Evolutionary conservation across 768 basidiomycete species (phyloP), one percentile per base, ranked within the genome.

Genomic region (Lactifluus subvellereus): DNA sequence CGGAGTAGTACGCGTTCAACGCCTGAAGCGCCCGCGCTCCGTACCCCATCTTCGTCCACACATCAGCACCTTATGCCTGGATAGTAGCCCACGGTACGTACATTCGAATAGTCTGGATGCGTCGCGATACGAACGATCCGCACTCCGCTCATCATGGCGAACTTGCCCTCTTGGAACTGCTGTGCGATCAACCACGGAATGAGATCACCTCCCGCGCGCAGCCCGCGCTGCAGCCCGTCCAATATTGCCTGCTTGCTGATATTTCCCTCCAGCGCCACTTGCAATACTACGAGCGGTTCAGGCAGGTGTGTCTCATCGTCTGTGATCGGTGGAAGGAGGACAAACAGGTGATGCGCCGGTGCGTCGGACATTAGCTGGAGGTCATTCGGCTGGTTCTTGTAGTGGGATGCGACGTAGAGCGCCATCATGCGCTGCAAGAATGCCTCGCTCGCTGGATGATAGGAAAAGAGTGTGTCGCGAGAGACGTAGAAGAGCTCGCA

Each of bases 351-450:
- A 71, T 98, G 96, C 0, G 94, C 95, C 0, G 97, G 97, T 0
- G 97, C 97, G 69, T 99, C 97, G 11, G 89, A 91, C 74, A 98
- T 84, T 56, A 99, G 82, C 73, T 98, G 96, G n/a, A 99, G 80
- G 72, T 99, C 97, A 72, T 99, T 98, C 20, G 97, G 97, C 71
- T 95, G 92, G 74, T 98, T 99, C 76, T 99, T 99, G 79, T 99
- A 99, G 73, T 99, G 97, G 55, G 89, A 90, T 1, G 97, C 92
- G 56, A 98, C 96, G 74, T 98, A 99, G 1, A 98, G 80, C 18
- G 92, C 88, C 94, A 98, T 97, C 89, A 98, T 94, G 40, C 95
- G 85, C 75, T 99, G 97, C 33, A 99, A 82, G 79, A 99, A 99
- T 37, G 91, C 81, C 74, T 99, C 97, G n/a, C 89, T 91, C 8